These are phyloP conservation scores for Cercospora sojina DNA, from an alignment of 2,329 filamentous ascomycete genomes.

Conservation along the genomic window DNA sequence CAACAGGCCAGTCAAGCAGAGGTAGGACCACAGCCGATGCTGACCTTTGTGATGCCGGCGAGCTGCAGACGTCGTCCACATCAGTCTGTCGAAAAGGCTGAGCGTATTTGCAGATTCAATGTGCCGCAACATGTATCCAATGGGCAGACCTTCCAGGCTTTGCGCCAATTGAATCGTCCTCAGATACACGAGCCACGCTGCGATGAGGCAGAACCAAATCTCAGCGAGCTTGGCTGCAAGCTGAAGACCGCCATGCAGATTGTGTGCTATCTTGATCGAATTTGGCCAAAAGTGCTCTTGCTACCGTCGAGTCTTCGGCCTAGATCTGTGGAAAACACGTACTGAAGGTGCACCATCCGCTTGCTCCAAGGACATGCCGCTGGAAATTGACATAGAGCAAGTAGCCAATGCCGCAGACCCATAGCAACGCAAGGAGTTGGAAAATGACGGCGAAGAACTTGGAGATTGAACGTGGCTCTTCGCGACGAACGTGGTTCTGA, in stretches of 20 bases:
- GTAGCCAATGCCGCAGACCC: neutral
- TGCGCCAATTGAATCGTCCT: neutral
- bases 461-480: neutral
- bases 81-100: neutral
- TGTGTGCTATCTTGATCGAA: neutral
- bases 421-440: neutral
- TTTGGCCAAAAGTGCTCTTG: neutral
- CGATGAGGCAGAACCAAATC: neutral
- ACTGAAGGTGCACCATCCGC: neutral
- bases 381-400: neutral
- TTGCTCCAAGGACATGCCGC: neutral
- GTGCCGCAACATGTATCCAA: neutral
- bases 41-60: neutral
- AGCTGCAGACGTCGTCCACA: neutral
- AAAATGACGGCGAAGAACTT: neutral
- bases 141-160: neutral
- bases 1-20: constrained; percentile 8
- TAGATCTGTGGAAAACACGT: neutral
- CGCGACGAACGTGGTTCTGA: neutral
- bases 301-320: neutral
- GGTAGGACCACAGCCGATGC: neutral
- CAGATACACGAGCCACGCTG: neutral
- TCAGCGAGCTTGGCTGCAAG: neutral
- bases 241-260: neutral
- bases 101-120: neutral